Percentiles rank a stretch among this genome's conserved stretches.
These are phyloP conservation scores for Colletotrichum horii DNA, from an alignment of 2,329 filamentous ascomycete species.

Conservation along the genomic window DNA sequence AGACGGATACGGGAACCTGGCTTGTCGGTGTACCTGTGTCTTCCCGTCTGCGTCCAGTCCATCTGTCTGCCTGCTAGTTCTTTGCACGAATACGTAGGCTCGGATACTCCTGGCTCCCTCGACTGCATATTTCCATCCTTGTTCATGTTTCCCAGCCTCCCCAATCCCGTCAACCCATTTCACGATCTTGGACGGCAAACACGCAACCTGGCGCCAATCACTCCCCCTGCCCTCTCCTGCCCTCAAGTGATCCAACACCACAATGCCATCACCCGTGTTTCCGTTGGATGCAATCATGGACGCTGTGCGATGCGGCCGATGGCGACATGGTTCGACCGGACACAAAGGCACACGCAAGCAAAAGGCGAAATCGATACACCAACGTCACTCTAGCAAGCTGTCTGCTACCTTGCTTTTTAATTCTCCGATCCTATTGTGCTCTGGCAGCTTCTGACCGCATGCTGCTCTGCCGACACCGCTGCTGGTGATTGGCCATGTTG, in stretches of 20 bases:
- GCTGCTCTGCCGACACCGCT: neutral
- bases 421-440: neutral
- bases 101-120: neutral
- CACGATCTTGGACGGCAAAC: constrained; percentile 17
- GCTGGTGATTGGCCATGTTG: neutral
- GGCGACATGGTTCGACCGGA: neutral
- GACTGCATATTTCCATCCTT: neutral
- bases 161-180: neutral
- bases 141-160: neutral
- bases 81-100: too few relatives aligned
- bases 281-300: neutral
- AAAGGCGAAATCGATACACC: neutral
- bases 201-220: constrained; percentile 20
- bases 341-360: neutral
- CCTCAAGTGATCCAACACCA: neutral
- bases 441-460: neutral
- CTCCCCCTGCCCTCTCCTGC: neutral
- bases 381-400: constrained; percentile 12
- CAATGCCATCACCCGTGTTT: constrained; percentile 14
- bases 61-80: too few relatives aligned
- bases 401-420: constrained; percentile 6
- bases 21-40: too few relatives aligned
- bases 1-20: too few relatives aligned
- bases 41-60: too few relatives aligned
- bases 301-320: neutral